Evolutionary conservation across 1,139 yeast species (phyloP), one percentile per base, ranked within the genome.

Genomic region (Sugiyamaella xylanicola): DNA sequence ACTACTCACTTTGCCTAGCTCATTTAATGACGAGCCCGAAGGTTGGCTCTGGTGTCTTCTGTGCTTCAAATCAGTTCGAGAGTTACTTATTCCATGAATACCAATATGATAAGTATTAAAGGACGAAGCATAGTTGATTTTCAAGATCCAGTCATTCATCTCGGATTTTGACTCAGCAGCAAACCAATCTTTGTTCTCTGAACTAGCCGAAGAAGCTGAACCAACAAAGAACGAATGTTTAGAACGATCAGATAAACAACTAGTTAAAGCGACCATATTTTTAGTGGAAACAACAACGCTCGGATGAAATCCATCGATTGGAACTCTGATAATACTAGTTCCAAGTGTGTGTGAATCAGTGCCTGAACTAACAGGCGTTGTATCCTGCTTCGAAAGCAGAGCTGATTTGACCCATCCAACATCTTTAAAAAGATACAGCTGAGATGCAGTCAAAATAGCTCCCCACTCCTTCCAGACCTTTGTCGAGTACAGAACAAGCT

Each of bases 101-200:
- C 67, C 66, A n/a, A 63, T 58, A 27, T 48, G 51, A 48, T 81
- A 76, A 2, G 79, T 75, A 45, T 77, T 78, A 49, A 81, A 69
- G 0, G 86, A 77, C 0, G 85, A 80, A 11, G 83, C 72, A 59
- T 77, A 76, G 61, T 85, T 84, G 61, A 85, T 80, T 13, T 79
- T 70, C 42, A 73, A 73, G 49, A 83, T 75, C 90, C 90, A 85
- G 32, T 79, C 78, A 16, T 70, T 65, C 68, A 78, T 71, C 47
- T 82, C 86, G 1, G 56, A 65, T 25, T 65, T 69, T 2, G 62
- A 58, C 4, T 59, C 59, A 1, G 74, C 73, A 7, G 71, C 69
- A 56, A 72, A 69, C 69, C 72, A 72, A 45, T 74, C 75, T 48
- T 67, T 71, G 5, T 32, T 36, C 25, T 36, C 50, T 4, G 48